Conservation (phyloP, 2,329 filamentous ascomycete genomes). For the Rugonectria rugulosa region DNA sequence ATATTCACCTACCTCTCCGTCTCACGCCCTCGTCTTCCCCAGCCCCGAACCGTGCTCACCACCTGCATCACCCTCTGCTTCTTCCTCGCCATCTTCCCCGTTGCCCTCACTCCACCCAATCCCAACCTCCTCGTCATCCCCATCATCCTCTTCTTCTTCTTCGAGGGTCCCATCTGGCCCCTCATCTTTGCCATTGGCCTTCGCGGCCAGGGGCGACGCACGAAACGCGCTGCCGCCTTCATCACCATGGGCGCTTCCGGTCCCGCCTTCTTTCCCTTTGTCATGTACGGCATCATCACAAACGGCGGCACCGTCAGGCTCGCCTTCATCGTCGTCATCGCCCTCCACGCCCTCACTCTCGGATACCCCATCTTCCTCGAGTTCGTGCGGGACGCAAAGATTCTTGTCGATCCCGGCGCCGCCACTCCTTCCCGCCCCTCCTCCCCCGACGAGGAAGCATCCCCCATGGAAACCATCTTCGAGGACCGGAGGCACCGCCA, state of each 20-base stretch:
- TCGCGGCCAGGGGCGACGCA: conserved; percentile 79
- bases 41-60: conserved; percentile 74
- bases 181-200: conserved; percentile 82
- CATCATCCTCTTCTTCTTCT: conserved; percentile 76
- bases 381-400: conserved; percentile 54
- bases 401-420: conserved; percentile 49
- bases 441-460: conserved; percentile 31
- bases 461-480: conserved; percentile 24
- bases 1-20: conserved; percentile 67
- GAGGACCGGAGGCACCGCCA: conserved; percentile 23
- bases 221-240: conserved; percentile 79
- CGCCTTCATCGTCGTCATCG: conserved; percentile 70
- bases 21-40: conserved; percentile 59
- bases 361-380: conserved; percentile 60
- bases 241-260: conserved; percentile 80
- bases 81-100: conserved; percentile 59
- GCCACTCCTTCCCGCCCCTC: conserved; percentile 33
- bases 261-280: conserved; percentile 76
- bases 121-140: conserved; percentile 64
- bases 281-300: conserved; percentile 73
- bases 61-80: conserved; percentile 69
- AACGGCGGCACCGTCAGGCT: conserved; percentile 66
- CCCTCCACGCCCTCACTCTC: conserved; percentile 54
- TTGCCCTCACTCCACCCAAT: conserved; percentile 53
- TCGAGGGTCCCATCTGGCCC: conserved; percentile 84